Conservation (phyloP, 208 protist species). For the Crithidia sp. region DNA sequence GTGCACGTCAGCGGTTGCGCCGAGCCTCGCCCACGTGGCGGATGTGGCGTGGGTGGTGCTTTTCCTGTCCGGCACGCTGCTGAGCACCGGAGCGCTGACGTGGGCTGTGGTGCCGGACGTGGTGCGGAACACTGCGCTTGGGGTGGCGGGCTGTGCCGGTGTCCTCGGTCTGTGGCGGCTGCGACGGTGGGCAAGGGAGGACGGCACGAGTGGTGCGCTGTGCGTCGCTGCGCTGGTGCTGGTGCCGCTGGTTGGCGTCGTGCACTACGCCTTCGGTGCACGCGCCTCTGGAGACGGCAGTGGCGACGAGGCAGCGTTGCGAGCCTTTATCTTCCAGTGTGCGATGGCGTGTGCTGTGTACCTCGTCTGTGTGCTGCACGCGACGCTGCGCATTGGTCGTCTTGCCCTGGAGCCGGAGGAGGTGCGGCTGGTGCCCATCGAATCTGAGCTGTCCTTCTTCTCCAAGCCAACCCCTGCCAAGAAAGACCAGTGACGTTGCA, state of each 20-base stretch:
- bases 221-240: not conserved
- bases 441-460: conserved; percentile 29
- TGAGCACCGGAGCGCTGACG: conserved; percentile 28
- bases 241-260: not conserved
- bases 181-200: not conserved
- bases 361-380: conserved; percentile 26
- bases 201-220: not conserved
- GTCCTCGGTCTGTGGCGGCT: conserved; percentile 7
- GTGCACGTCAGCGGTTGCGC: conserved; percentile 31
- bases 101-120: conserved; percentile 15
- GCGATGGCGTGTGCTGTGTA: conserved; percentile 20
- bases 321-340: conserved; percentile 24
- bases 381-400: conserved; percentile 31
- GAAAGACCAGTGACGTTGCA: conserved; percentile 7
- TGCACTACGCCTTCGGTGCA: too few species aligned
- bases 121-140: not conserved
- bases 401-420: conserved; percentile 47
- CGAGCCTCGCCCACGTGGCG: conserved; percentile 29
- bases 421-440: conserved; percentile 28
- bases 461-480: conserved; percentile 3
- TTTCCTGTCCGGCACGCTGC: conserved; percentile 9
- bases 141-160: not conserved
- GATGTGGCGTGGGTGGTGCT: conserved; percentile 32
- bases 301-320: conserved; percentile 12
- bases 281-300: not conserved